phyloP scores from a whole-genome alignment of 306 rosid species.

The Comarum palustre region DNA sequence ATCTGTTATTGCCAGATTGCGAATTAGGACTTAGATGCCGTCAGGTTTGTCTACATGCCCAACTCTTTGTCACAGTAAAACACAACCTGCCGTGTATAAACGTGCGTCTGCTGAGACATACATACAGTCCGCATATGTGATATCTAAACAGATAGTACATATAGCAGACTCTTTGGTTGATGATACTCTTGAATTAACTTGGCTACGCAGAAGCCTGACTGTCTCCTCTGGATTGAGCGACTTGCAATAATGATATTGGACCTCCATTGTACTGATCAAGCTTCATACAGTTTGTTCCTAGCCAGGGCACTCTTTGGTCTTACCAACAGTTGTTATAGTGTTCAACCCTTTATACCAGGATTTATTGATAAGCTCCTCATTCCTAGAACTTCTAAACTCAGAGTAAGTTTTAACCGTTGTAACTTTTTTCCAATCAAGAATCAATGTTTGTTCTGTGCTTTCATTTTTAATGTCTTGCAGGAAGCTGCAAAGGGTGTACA shows the following conservation, averaged over 20 bases:
- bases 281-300: background rate
- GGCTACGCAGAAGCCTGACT: background rate
- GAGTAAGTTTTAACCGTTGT: background rate
- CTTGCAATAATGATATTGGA: background rate
- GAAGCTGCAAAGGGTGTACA: background rate
- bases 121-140: background rate
- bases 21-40: background rate
- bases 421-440: background rate
- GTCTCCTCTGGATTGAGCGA: constrained; percentile 8
- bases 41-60: background rate
- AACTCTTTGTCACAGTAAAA: background rate
- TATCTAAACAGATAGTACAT: background rate
- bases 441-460: background rate
- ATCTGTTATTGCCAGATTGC: background rate
- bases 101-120: background rate
- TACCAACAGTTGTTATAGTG: constrained; percentile 1
- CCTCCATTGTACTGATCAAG: background rate
- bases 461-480: background rate
- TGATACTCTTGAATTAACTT: background rate
- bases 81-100: background rate
- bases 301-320: background rate
- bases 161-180: background rate
- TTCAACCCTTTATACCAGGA: background rate
- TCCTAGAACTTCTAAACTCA: background rate
- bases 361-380: background rate